phyloP scores from a whole-genome alignment of 2,329 filamentous ascomycete species.

The Dactylellina parvicollis region DNA sequence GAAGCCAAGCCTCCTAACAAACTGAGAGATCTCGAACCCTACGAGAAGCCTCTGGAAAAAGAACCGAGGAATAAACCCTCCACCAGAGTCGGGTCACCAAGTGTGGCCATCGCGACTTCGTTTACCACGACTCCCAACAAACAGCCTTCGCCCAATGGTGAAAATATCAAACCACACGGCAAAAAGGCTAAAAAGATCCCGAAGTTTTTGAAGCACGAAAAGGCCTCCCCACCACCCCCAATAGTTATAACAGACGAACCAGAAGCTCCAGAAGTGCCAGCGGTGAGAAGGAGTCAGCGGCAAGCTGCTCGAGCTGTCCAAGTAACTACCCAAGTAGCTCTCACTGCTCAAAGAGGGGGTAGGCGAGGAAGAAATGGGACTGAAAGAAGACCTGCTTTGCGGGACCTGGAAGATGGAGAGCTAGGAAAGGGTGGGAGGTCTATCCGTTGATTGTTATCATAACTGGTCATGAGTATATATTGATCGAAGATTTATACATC shows the following conservation, averaged over 20 bases:
- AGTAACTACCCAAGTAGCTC: neutral
- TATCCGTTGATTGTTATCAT: too few relatives aligned
- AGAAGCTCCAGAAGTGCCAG: too few relatives aligned
- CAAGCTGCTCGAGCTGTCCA: neutral
- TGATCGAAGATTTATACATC: too few relatives aligned
- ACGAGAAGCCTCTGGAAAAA: too few relatives aligned
- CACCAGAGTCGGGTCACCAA: too few relatives aligned
- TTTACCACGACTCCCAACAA: too few relatives aligned
- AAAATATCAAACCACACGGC: neutral
- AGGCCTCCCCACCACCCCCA: neutral
- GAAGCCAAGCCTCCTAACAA: neutral
- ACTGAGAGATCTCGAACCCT: too few relatives aligned
- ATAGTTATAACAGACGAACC: neutral
- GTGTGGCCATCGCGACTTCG: too few relatives aligned
- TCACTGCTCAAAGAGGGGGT: too few relatives aligned
- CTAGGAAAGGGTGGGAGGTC: neutral
- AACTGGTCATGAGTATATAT: too few relatives aligned
- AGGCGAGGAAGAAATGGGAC: constrained; percentile 8
- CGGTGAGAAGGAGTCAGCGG: neutral
- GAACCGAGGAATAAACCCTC: too few relatives aligned
- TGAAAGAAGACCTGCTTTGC: neutral
- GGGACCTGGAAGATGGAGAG: constrained; percentile 5
- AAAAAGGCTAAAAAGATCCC: constrained; percentile 3
- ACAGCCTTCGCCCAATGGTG: neutral
- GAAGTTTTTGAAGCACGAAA: constrained; percentile 12